Evolutionary conservation across 441 rosid species (phyloP).

Genomic region (Euphorbia schlechtendalii): DNA sequence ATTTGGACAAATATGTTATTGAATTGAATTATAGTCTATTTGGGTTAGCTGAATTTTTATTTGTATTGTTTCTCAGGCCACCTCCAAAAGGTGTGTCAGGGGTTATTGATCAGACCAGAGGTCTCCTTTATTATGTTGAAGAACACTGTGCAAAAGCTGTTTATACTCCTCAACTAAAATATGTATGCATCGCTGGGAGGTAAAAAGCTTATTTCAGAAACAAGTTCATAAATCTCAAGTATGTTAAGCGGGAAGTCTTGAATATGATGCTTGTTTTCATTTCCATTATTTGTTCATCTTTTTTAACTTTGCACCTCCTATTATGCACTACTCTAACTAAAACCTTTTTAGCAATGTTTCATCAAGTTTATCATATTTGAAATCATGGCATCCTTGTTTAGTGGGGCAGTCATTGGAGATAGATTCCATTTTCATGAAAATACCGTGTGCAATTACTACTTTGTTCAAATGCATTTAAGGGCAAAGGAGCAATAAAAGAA

Average conservation of each 20-base stretch:
- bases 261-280: not conserved
- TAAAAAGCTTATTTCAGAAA: slow-evolving; percentile 22
- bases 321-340: not conserved
- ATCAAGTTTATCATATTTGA: not conserved
- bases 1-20: not conserved
- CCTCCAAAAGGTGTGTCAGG: slow-evolving; percentile 75
- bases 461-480: too few relatives aligned
- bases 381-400: not conserved
- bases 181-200: slow-evolving; percentile 91
- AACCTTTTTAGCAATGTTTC: too few relatives aligned
- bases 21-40: not conserved
- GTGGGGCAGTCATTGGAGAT: not conserved
- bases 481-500: too few relatives aligned
- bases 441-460: too few relatives aligned
- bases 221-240: slow-evolving; percentile 6
- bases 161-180: slow-evolving; percentile 64
- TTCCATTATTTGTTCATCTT: not conserved
- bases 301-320: not conserved
- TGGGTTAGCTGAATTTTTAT: not conserved
- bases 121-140: slow-evolving; percentile 73
- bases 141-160: slow-evolving; percentile 66
- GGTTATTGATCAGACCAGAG: slow-evolving; percentile 90
- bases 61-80: slow-evolving; percentile 43
- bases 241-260: too few relatives aligned
- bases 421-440: not conserved